These are phyloP conservation scores for Mycena capillaripes DNA, from an alignment of 768 basidiomycete species.

Conservation along the genomic window DNA sequence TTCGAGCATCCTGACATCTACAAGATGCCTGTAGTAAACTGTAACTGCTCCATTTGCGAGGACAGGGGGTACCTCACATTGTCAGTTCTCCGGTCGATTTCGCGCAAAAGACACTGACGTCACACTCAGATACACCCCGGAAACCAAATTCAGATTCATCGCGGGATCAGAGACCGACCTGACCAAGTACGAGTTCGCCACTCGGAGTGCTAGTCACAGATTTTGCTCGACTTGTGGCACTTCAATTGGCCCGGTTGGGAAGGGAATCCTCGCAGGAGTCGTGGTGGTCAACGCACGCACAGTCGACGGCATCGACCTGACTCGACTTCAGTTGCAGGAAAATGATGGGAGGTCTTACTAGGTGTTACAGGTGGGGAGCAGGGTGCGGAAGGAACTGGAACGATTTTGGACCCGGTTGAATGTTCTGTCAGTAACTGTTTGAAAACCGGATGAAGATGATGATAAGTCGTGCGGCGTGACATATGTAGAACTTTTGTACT, in stretches of 20 bases:
- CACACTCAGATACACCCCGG: slow-evolving; percentile 12
- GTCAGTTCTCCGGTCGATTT: slow-evolving; percentile 3
- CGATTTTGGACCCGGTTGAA: no score
- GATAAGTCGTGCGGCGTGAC: no score
- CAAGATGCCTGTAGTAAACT: slow-evolving; percentile 15
- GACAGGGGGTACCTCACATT: slow-evolving; percentile 14
- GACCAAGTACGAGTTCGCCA: slow-evolving; percentile 8
- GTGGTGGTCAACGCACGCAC: slow-evolving; percentile 16
- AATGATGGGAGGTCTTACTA: background rate
- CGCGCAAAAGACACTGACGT: background rate
- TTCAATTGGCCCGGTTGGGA: background rate
- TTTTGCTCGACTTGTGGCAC: slow-evolving; percentile 23
- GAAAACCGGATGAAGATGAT: no score
- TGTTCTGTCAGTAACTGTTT: no score
- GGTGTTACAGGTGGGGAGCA: no score
- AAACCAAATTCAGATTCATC: slow-evolving; percentile 25
- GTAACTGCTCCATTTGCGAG: slow-evolving; percentile 31
- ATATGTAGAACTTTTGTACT: no score
- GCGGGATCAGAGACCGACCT: slow-evolving; percentile 10
- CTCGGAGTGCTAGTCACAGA: background rate
- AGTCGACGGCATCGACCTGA: background rate
- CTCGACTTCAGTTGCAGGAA: background rate
- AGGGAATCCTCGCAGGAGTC: background rate
- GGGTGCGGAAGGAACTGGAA: no score
- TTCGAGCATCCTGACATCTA: slow-evolving; percentile 31